Conservation (phyloP, 441 rosid species). For the Isatis lusitanica region DNA sequence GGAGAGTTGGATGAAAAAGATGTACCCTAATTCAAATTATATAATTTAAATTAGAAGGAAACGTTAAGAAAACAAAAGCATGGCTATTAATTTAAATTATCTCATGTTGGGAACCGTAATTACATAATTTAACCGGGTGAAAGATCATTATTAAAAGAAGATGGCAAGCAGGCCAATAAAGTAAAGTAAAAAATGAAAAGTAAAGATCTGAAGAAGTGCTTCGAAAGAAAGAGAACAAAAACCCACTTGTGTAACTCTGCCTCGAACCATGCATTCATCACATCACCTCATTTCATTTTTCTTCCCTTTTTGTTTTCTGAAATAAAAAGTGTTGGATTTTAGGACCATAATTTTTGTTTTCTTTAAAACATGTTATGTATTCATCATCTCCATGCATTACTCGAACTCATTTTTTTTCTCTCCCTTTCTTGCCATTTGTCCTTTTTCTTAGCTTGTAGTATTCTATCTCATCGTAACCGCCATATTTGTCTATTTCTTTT, state of each 20-base stretch:
- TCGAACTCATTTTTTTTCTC: neutral
- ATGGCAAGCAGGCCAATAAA: slow-evolving; percentile 31
- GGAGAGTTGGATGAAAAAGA: neutral
- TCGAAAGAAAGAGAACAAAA: slow-evolving; percentile 5
- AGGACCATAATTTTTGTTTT: neutral
- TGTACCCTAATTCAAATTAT: neutral
- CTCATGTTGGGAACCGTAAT: slow-evolving; percentile 13
- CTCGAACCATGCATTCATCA: slow-evolving; percentile 15
- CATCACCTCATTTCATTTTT: neutral
- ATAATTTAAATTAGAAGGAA: neutral
- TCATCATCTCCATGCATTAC: neutral
- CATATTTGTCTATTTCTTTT: neutral
- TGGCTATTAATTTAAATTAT: neutral
- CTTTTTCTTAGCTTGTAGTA: neutral
- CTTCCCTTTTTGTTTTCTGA: too few species aligned
- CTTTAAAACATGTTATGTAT: neutral
- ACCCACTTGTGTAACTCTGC: slow-evolving; percentile 21
- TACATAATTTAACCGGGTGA: slow-evolving; percentile 7
- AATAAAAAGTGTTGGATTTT: neutral
- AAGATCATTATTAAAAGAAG: neutral
- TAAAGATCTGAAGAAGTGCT: slow-evolving; percentile 14
- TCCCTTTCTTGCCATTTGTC: neutral
- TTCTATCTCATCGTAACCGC: neutral
- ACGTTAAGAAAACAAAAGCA: slow-evolving; percentile 1
- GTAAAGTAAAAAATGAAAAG: slow-evolving; percentile 9